These are phyloP conservation scores for Olyra latifolia DNA, from an alignment of 176 grass and related monocot species.

Conservation along the genomic window DNA sequence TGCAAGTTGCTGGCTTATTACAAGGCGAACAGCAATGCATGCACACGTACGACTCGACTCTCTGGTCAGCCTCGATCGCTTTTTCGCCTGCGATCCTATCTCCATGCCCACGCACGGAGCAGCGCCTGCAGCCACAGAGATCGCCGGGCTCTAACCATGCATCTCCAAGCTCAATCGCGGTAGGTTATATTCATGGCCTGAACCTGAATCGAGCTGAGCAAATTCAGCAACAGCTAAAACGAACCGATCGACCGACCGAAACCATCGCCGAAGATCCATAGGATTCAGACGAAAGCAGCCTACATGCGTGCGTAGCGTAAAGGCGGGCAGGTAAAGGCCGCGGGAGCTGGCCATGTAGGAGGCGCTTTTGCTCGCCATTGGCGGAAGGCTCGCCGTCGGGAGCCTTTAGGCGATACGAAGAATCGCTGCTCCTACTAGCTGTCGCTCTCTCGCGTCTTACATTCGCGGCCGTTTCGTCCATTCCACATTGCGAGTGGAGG, in stretches of 20 bases:
- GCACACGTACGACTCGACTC: background rate
- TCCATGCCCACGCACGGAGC: background rate
- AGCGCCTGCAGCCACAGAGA: conserved; percentile 4
- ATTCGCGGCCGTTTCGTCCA: conserved; percentile 35
- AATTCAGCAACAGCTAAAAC: conserved; percentile 8
- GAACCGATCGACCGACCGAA: background rate
- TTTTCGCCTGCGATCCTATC: conserved; percentile 45
- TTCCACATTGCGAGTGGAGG: conserved; percentile 31
- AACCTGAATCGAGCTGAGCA: background rate
- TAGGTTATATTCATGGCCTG: no score
- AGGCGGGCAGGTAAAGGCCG: background rate
- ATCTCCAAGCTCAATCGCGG: no score
- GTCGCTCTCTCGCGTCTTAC: conserved; percentile 28
- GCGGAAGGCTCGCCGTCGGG: no score
- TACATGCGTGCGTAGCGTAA: background rate
- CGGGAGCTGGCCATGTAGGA: background rate
- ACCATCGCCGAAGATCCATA: conserved; percentile 20
- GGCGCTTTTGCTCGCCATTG: conserved; percentile 1
- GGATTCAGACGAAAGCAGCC: conserved; percentile 13
- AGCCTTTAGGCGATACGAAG: conserved; percentile 23
- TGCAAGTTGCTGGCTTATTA: conserved; percentile 1
- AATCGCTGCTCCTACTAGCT: conserved; percentile 34
- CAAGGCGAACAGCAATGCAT: background rate
- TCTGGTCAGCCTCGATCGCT: conserved; percentile 7
- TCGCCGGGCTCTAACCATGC: background rate